phyloP scores from a whole-genome alignment of 768 basidiomycete species.

The Thelephora ganbajun region DNA sequence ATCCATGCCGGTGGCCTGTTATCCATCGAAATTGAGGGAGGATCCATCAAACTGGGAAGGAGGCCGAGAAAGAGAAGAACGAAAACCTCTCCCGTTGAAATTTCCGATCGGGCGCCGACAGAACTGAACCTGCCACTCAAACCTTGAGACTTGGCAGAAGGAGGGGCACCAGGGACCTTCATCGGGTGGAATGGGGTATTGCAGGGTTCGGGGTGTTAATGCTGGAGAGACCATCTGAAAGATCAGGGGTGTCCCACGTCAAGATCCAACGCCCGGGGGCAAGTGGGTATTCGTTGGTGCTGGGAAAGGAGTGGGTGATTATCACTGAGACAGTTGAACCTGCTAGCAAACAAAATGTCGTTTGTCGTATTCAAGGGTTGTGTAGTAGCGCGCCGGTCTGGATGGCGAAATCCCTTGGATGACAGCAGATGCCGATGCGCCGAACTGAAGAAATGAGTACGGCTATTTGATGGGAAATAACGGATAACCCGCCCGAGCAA shows the following conservation, averaged over 20 bases:
- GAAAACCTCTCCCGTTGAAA: not conserved
- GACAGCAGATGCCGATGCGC: too few species aligned
- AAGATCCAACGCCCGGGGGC: slow-evolving; percentile 32
- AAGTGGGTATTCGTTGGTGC: slow-evolving; percentile 37
- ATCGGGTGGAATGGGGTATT: slow-evolving; percentile 34
- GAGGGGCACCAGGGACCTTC: slow-evolving; percentile 57
- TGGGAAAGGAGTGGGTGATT: slow-evolving; percentile 53
- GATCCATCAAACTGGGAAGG: slow-evolving; percentile 43
- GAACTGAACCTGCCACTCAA: slow-evolving; percentile 50
- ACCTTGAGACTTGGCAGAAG: slow-evolving; percentile 44
- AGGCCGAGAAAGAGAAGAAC: slow-evolving; percentile 56
- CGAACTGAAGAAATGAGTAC: too few species aligned
- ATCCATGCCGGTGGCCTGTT: slow-evolving; percentile 32
- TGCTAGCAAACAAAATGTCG: slow-evolving; percentile 28
- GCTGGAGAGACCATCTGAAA: slow-evolving; percentile 43
- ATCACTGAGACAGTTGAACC: slow-evolving; percentile 39
- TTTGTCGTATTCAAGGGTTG: slow-evolving; percentile 54
- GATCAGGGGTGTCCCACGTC: slow-evolving; percentile 63
- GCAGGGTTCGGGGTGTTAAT: slow-evolving; percentile 54
- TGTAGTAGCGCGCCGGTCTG: slow-evolving; percentile 65
- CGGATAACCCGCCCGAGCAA: slow-evolving; percentile 17
- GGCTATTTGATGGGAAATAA: too few species aligned
- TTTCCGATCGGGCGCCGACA: slow-evolving; percentile 37
- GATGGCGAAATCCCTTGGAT: too few species aligned
- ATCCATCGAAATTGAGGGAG: slow-evolving; percentile 38